Evolutionary conservation across 306 rosid genomes (phyloP).

Genomic region (Malus domestica): ASM211411v1 NC_041791.1:8570001-8570500

Average conservation of each 20-base stretch:
- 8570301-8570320: not conserved
- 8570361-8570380: not conserved
- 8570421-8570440: not conserved
- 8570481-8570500: constrained; percentile 3
- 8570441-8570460: constrained; percentile 11
- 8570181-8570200: too few relatives aligned
- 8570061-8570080: not conserved
- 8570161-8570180: too few relatives aligned
- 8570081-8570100: not conserved
- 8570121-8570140: too few relatives aligned
- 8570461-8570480: constrained; percentile 7
- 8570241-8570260: not conserved
- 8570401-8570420: not conserved
- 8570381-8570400: not conserved
- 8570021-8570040: not conserved
- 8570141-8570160: too few relatives aligned
- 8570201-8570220: too few relatives aligned
- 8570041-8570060: not conserved
- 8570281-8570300: not conserved
- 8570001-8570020: not conserved
- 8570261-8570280: not conserved
- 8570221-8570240: too few relatives aligned
- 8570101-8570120: too few relatives aligned
- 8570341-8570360: not conserved
- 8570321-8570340: not conserved